A percentile compares a stretch with the other conserved stretches of the same genome.
These are phyloP conservation scores for Backusella morwellensis DNA, from an alignment of 192 early-diverging fungal genomes.

Conservation along the genomic window DNA sequence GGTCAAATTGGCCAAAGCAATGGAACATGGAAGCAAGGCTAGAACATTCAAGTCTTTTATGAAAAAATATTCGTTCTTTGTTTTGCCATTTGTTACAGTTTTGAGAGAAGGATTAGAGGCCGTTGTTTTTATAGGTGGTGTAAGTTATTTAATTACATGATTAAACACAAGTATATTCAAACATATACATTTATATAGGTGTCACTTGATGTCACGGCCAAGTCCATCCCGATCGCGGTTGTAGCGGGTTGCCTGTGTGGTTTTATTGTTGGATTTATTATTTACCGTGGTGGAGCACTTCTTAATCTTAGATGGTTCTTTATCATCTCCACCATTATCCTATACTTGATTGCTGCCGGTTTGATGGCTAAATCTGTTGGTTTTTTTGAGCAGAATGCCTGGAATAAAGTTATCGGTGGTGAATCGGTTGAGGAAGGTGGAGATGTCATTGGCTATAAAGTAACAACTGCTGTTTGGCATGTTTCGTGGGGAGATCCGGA, in stretches of 20 bases:
- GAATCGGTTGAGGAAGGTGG: conserved; percentile 60
- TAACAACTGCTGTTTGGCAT: conserved; percentile 31
- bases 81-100: conserved; percentile 84
- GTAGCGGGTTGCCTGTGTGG: conserved; percentile 72
- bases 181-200: conserved; percentile 34
- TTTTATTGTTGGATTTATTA: conserved; percentile 63
- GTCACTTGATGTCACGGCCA: conserved; percentile 57
- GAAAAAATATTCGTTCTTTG: conserved; percentile 69
- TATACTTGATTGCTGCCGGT: conserved; percentile 83
- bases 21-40: conserved; percentile 23
- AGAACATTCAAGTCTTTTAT: conserved; percentile 38
- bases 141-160: conserved; percentile 34
- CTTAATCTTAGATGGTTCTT: conserved; percentile 81
- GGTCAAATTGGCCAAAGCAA: conserved; percentile 35
- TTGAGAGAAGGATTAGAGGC: conserved; percentile 87
- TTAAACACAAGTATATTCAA: not conserved
- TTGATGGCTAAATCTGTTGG: conserved; percentile 68
- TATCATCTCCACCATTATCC: conserved; percentile 60
- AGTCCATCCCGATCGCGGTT: conserved; percentile 79
- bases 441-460: conserved; percentile 38
- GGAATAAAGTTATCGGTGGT: conserved; percentile 61
- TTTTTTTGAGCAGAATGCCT: conserved; percentile 65
- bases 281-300: conserved; percentile 70
- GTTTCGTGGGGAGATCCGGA: conserved; percentile 41
- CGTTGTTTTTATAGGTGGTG: conserved; percentile 88